A percentile compares a stretch with the other conserved stretches of the same genome.
These are phyloP conservation scores for Vitellaria paradoxa DNA, from an alignment of 179 eudicot genomes.

Conservation along the genomic window DNA sequence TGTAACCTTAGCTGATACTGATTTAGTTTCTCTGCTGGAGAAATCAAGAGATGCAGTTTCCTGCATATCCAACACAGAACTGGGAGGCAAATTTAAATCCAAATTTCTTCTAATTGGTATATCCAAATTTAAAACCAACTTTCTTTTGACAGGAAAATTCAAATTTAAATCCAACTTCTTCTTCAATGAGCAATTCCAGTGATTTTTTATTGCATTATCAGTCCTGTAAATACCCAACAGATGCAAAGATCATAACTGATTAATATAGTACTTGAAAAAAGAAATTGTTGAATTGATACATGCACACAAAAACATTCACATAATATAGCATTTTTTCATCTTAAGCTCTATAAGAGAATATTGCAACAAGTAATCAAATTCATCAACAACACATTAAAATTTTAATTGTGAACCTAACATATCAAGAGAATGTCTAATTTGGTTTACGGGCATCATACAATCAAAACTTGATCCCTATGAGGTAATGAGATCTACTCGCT, in stretches of 20 bases:
- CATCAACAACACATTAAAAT: not conserved
- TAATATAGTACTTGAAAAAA: not conserved
- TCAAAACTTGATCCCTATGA: not conserved
- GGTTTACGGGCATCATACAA: not conserved
- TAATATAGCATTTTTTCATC: not conserved
- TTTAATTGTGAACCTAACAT: not conserved
- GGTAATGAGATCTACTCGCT: no score
- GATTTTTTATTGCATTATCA: slow-evolving; percentile 92
- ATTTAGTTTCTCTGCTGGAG: slow-evolving; percentile 20
- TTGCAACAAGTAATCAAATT: not conserved
- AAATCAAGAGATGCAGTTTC: slow-evolving; percentile 17
- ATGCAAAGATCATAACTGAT: not conserved
- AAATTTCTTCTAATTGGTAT: no score
- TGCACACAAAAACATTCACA: not conserved
- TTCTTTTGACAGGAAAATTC: no score
- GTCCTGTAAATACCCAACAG: slow-evolving; percentile 41
- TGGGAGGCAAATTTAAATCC: slow-evolving; percentile 10
- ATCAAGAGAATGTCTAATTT: not conserved
- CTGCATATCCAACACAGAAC: slow-evolving; percentile 19
- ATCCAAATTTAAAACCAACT: no score
- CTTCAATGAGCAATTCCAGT: slow-evolving; percentile 82
- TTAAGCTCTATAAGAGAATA: not conserved
- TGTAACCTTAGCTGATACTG: slow-evolving; percentile 12
- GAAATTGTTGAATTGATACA: not conserved
- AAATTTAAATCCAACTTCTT: slow-evolving; percentile 47